Evolutionary conservation across 2,329 filamentous ascomycete species (phyloP).

Genomic region (Calycina marina): DNA sequence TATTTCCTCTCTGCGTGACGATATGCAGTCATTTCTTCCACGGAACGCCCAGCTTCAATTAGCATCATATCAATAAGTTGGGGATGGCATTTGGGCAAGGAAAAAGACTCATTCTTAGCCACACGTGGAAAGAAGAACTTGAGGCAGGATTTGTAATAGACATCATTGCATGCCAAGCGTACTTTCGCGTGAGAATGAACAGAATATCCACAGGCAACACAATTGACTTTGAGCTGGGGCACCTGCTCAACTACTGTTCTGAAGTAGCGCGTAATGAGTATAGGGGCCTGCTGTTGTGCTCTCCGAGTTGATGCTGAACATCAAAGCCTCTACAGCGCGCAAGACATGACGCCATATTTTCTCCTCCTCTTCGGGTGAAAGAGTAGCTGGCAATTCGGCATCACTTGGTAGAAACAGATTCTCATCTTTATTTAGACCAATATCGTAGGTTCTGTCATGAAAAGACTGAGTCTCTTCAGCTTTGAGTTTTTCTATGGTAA

Average conservation of each 20-base stretch:
- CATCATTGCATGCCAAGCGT: conserved; percentile 10
- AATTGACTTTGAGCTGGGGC: conserved; percentile 13
- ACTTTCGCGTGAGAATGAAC: conserved; percentile 12
- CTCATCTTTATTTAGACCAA: conserved; percentile 10
- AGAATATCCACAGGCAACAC: conserved; percentile 12
- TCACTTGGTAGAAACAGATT: conserved; percentile 5
- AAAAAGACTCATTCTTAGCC: conserved; percentile 14
- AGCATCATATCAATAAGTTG: conserved; percentile 10
- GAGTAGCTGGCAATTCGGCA: conserved; percentile 4
- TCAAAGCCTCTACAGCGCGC: conserved; percentile 9
- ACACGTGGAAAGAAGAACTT: conserved; percentile 13
- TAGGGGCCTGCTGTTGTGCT: conserved; percentile 10
- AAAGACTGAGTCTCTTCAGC: conserved; percentile 7
- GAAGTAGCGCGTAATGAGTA: conserved; percentile 7
- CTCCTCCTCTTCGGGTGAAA: conserved; percentile 7
- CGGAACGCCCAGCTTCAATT: conserved; percentile 12
- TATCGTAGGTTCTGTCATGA: background rate
- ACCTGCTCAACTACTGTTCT: conserved; percentile 13
- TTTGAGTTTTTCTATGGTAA: conserved; percentile 9
- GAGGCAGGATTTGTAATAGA: conserved; percentile 15
- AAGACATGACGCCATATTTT: conserved; percentile 9
- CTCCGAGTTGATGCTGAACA: conserved; percentile 7
- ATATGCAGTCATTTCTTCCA: conserved; percentile 10
- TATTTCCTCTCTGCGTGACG: conserved; percentile 11
- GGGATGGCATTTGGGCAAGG: conserved; percentile 13